These are phyloP conservation scores for Cutaneotrichosporon spelunceum DNA, from an alignment of 1,284 basidiomycete species.

Conservation along the genomic window DNA sequence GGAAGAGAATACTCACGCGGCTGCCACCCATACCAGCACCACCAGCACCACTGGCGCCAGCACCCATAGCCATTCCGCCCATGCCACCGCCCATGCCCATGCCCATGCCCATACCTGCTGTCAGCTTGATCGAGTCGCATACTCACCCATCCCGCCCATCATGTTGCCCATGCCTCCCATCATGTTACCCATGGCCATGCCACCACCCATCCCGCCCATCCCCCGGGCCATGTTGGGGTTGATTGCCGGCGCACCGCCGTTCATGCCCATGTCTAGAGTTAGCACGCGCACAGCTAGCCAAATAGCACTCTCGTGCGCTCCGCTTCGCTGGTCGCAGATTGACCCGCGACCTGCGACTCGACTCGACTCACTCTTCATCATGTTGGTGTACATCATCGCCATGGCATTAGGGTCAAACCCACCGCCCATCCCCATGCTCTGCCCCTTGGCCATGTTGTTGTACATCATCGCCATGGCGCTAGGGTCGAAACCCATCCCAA, in stretches of 20 bases:
- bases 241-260: conserved; percentile 44
- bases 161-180: conserved; percentile 47
- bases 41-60: conserved; percentile 53
- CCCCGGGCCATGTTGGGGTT: conserved; percentile 47
- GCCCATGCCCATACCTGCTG: conserved; percentile 23
- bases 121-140: neutral
- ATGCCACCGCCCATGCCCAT: conserved; percentile 27
- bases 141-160: conserved; percentile 54
- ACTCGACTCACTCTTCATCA: conserved; percentile 48
- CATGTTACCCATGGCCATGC: conserved; percentile 12
- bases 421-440: conserved; percentile 21
- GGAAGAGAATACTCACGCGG: conserved; percentile 13
- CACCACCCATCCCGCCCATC: conserved; percentile 14
- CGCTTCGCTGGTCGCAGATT: too few species aligned
- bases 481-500: conserved; percentile 53
- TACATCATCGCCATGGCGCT: conserved; percentile 58
- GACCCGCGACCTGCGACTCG: too few species aligned
- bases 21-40: conserved; percentile 33
- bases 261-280: conserved; percentile 36
- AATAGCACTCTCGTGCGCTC: neutral
- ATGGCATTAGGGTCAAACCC: conserved; percentile 56
- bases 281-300: neutral
- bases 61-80: conserved; percentile 52
- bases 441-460: conserved; percentile 54
- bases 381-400: conserved; percentile 58